Base-by-base conservation (phyloP, 768 basidiomycete genomes). In the Gymnopilus junonius region DNA sequence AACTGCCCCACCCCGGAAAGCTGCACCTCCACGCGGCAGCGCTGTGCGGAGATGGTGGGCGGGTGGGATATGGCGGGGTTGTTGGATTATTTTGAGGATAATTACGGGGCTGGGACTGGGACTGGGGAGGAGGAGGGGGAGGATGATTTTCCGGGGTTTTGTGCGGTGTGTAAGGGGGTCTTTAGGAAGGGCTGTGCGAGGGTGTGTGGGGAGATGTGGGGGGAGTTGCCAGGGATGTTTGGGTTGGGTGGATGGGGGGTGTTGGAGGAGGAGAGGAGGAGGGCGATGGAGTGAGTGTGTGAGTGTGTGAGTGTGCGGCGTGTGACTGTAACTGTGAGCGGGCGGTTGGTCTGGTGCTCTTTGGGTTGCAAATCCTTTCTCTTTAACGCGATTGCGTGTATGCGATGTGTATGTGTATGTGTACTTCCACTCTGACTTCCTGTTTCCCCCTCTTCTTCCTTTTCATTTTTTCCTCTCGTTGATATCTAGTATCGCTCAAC, bases 21-120 rank as follows among this genome's bases (percentile, higher is more conserved):
- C 27, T 73, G 73, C 48, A 29, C 58, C 10, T 29, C 56, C 21
- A 67, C 69, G 14, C 67, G 71, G 55, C 56, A 67, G 59, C 63
- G 67, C 23, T 67, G 71, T 42, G 70, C 73, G 14, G 69, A 71
- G 10, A 66, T 73, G 29, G 59, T 76, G 7, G 65, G 63, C 14
- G 61, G 63, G 12, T 77, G 75, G 75, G 71, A 73, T 53, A 72
- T 73, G 58, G 75, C 75, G 0, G 75, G 73, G 20, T 65, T 75
- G 27, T 35, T 77, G 56, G 76, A 77, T 39, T 76, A 75, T 43
- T 69, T 72, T n/a, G 71, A 72, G 61, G 75, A 76, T 55, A 72
- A 76, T 46, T 35, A 55, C 23, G 40, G 14, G 3, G 21, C 3
- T 42, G n/a, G 14, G 40, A 20, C 8, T 8, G 40, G 2, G 17